Evolutionary conservation across 2,329 filamentous ascomycete genomes (phyloP).

Genomic region (Colletotrichum kahawae): DNA sequence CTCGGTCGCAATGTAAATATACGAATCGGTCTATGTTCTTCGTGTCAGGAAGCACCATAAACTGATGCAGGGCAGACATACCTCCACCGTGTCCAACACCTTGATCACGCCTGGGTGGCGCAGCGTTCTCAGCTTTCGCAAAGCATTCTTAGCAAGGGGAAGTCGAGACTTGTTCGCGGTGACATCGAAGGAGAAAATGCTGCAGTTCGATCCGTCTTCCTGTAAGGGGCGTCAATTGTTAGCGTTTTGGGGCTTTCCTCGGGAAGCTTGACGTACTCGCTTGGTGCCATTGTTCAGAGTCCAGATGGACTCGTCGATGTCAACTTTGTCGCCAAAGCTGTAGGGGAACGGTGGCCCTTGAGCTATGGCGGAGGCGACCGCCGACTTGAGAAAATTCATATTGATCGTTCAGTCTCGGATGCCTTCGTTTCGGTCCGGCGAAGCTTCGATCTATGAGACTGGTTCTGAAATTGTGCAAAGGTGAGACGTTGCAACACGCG

Average conservation of each 20-base stretch:
- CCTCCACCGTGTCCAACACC: constrained; percentile 93
- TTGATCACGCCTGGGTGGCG: constrained; percentile 95
- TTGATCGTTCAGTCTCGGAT: not conserved
- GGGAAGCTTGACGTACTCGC: constrained; percentile 61
- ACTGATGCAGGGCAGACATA: constrained; percentile 37
- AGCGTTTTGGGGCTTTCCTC: not conserved
- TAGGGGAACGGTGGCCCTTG: constrained; percentile 94
- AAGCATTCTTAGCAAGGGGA: constrained; percentile 88
- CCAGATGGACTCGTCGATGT: constrained; percentile 94
- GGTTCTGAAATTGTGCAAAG: not conserved
- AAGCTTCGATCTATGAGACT: not conserved
- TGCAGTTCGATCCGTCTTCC: constrained; percentile 95
- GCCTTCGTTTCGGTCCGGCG: not conserved
- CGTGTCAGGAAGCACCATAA: constrained; percentile 23
- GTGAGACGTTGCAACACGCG: constrained; percentile 10
- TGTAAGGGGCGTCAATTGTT: constrained; percentile 39
- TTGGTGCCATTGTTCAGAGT: constrained; percentile 94
- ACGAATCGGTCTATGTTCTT: constrained; percentile 77
- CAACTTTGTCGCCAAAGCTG: constrained; percentile 89
- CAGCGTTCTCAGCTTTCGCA: constrained; percentile 91
- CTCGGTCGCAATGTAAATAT: constrained; percentile 97
- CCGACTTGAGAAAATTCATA: constrained; percentile 99
- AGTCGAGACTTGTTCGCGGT: constrained; percentile 79
- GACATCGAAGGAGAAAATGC: constrained; percentile 96
- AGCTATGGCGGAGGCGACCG: constrained; percentile 94